A percentile compares a stretch with the other conserved stretches of the same genome.
Evolutionary conservation across 1,284 basidiomycete species (phyloP).

Genomic region (Tylopilus orsonianus): DNA sequence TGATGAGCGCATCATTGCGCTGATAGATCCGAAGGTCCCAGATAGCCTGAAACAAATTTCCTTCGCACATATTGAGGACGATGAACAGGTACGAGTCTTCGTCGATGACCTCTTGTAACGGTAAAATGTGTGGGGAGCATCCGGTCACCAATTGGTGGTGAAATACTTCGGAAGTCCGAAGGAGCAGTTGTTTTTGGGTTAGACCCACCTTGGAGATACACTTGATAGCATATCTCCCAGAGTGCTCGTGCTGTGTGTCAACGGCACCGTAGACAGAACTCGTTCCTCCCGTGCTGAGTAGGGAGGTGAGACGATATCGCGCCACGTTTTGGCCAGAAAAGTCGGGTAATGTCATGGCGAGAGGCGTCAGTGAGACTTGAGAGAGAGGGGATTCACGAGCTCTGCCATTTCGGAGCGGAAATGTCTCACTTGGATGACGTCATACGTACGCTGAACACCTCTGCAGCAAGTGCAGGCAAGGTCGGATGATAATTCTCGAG

Average conservation of each 20-base stretch:
- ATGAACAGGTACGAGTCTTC: conserved; percentile 54
- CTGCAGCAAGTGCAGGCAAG: too few species aligned
- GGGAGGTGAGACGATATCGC: conserved; percentile 61
- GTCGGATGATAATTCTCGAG: too few species aligned
- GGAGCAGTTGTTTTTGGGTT: conserved; percentile 48
- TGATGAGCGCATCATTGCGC: conserved; percentile 58
- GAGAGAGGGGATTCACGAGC: background rate
- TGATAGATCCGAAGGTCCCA: conserved; percentile 45
- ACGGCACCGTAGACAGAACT: conserved; percentile 79
- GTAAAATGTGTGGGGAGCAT: conserved; percentile 54
- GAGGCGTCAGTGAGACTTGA: too few species aligned
- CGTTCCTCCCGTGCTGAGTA: conserved; percentile 76
- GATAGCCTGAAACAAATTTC: conserved; percentile 56
- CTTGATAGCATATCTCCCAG: conserved; percentile 65
- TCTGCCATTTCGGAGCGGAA: too few species aligned
- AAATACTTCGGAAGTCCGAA: conserved; percentile 59
- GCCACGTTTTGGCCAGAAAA: conserved; percentile 49
- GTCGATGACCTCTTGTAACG: conserved; percentile 56
- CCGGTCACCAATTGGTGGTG: conserved; percentile 55
- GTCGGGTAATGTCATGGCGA: conserved; percentile 36
- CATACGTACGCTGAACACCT: too few species aligned
- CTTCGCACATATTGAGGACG: conserved; percentile 60
- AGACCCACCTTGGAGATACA: conserved; percentile 55
- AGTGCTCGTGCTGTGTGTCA: conserved; percentile 39
- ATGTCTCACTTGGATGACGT: too few species aligned